Percentiles rank a stretch among this genome's conserved stretches.
Conservation (phyloP, 2,329 filamentous ascomycete genomes). For the Knufia fluminis region DNA sequence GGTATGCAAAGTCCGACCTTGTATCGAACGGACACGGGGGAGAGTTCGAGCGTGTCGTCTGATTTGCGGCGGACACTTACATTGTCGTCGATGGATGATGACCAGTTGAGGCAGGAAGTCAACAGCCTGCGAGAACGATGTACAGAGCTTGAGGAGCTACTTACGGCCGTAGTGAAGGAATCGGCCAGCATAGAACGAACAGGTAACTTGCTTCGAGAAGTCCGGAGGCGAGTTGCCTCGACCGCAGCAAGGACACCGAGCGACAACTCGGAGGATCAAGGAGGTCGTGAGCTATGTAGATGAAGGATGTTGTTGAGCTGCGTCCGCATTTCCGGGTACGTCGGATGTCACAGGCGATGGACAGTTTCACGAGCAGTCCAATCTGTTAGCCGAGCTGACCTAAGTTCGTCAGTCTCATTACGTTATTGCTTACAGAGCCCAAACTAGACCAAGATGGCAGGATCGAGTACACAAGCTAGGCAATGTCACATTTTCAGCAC, state of each 20-base stretch:
- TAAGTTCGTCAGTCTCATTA: too few relatives aligned
- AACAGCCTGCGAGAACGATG: slow-evolving; percentile 17
- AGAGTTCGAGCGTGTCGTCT: slow-evolving; percentile 4
- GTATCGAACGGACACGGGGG: not conserved
- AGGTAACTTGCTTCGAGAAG: not conserved
- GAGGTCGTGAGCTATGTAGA: not conserved
- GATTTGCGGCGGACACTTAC: not conserved
- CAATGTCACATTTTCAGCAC: too few relatives aligned
- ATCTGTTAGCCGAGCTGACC: too few relatives aligned
- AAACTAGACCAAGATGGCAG: too few relatives aligned
- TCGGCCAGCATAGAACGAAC: slow-evolving; percentile 3
- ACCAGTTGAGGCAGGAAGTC: slow-evolving; percentile 20
- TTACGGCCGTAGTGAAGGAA: not conserved
- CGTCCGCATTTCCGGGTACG: too few relatives aligned
- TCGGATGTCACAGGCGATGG: too few relatives aligned
- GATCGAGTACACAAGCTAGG: too few relatives aligned
- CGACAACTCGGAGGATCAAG: not conserved
- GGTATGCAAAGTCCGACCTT: slow-evolving; percentile 26
- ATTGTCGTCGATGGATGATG: slow-evolving; percentile 17
- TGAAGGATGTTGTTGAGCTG: too few relatives aligned
- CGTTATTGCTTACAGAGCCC: too few relatives aligned
- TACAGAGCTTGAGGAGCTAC: slow-evolving; percentile 16
- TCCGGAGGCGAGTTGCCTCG: not conserved
- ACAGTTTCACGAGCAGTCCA: too few relatives aligned
- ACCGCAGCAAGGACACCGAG: not conserved